These are phyloP conservation scores for Penicillium corylophilum DNA, from an alignment of 2,329 filamentous ascomycete species.

Conservation along the genomic window DNA sequence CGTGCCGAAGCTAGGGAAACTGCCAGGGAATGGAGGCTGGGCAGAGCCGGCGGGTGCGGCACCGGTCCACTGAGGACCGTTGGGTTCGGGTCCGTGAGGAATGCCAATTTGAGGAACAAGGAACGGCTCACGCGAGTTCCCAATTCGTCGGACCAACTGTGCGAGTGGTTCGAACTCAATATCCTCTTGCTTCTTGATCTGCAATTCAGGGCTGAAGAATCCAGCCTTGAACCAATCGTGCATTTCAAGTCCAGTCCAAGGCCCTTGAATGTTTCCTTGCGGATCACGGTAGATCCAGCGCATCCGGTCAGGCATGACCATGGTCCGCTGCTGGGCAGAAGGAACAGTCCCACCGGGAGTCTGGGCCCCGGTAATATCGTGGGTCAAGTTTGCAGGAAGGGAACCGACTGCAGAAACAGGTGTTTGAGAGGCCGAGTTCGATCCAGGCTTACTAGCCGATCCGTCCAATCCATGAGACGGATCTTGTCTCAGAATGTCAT, in stretches of 20 bases:
- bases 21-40: conserved; percentile 84
- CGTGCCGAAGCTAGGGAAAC: conserved; percentile 90
- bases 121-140: conserved; percentile 96
- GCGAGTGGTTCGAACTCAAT: conserved; percentile 91
- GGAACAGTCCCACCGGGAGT: conserved; percentile 60
- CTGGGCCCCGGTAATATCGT: conserved; percentile 34
- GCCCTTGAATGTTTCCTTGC: conserved; percentile 86
- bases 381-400: conserved; percentile 29
- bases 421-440: conserved; percentile 36
- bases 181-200: conserved; percentile 94
- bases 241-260: conserved; percentile 97
- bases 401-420: conserved; percentile 38
- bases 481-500: conserved; percentile 40
- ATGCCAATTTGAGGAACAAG: conserved; percentile 96
- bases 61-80: conserved; percentile 51
- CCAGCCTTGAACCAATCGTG: conserved; percentile 99
- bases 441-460: conserved; percentile 27
- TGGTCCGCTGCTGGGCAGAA: conserved; percentile 71
- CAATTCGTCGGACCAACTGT: conserved; percentile 90
- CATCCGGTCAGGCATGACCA: conserved; percentile 99
- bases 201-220: conserved; percentile 91
- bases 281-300: conserved; percentile 98
- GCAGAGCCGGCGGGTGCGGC: conserved; percentile 57
- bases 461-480: conserved; percentile 29
- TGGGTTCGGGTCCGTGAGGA: conserved; percentile 73